Evolutionary conservation across 345 rosid species (phyloP).

Genomic region (Dovyalis caffra): DNA sequence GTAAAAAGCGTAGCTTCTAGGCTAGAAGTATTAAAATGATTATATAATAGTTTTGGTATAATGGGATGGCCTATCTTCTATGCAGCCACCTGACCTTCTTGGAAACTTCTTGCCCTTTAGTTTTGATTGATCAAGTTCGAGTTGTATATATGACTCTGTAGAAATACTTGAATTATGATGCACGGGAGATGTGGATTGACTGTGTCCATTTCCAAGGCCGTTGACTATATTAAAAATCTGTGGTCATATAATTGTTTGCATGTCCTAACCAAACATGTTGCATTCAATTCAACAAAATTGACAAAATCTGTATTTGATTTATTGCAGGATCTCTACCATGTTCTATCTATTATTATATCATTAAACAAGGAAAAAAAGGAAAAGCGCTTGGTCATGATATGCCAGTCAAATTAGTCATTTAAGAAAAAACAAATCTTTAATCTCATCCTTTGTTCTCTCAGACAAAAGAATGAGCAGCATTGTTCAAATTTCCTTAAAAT

Average conservation of each 20-base stretch:
- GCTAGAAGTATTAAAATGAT: no score
- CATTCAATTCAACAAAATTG: no score
- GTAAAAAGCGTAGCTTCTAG: no score
- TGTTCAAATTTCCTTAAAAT: background rate
- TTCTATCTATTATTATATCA: background rate
- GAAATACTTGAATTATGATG: background rate
- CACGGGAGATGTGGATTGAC: background rate
- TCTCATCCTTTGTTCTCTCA: background rate
- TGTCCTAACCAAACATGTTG: background rate
- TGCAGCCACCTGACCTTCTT: background rate
- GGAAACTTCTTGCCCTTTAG: background rate
- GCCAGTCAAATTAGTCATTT: background rate
- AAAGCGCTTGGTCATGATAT: background rate
- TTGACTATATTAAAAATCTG: background rate
- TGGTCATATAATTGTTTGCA: no score
- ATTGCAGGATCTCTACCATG: background rate
- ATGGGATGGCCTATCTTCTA: no score
- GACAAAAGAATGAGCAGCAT: background rate
- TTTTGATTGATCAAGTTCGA: background rate
- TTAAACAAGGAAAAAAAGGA: background rate
- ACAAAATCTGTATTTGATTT: no score
- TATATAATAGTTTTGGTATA: no score
- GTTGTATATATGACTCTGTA: background rate
- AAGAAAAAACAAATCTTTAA: background rate
- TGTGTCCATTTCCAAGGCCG: background rate